Percentiles rank a stretch among this genome's conserved stretches.
These are phyloP conservation scores for Ambrosia trifida DNA, from an alignment of 129 eudicot genomes.

Conservation along the genomic window DNA sequence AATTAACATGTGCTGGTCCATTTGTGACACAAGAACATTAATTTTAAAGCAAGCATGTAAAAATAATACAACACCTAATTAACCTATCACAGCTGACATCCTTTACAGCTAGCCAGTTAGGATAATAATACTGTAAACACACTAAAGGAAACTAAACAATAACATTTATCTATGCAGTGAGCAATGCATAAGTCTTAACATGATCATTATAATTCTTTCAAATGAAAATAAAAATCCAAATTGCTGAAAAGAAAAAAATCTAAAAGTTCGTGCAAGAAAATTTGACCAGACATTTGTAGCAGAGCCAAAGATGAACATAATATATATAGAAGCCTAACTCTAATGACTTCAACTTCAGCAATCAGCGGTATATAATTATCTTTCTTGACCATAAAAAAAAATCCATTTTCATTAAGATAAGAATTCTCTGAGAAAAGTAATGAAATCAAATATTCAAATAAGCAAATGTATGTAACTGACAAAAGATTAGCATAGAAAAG, in stretches of 20 bases:
- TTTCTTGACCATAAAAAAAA: background rate
- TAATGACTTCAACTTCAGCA: background rate
- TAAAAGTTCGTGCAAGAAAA: background rate
- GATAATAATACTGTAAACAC: background rate
- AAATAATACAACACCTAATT: constrained; percentile 1
- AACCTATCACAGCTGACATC: constrained; percentile 4
- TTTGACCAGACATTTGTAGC: constrained; percentile 8
- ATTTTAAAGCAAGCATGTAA: background rate
- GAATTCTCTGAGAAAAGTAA: background rate
- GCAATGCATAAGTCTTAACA: constrained; percentile 1
- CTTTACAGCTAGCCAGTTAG: background rate
- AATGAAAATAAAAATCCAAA: background rate
- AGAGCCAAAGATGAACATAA: background rate
- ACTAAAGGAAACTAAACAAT: constrained; percentile 1
- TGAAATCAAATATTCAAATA: background rate
- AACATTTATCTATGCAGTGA: background rate
- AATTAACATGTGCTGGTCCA: background rate
- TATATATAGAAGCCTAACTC: constrained; percentile 5
- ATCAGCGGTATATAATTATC: background rate
- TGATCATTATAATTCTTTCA: background rate
- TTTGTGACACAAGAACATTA: constrained; percentile 8
- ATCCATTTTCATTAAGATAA: background rate
- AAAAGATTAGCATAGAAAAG: background rate
- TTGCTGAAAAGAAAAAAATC: background rate
- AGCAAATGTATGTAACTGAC: background rate